Evolutionary conservation across 2,329 filamentous ascomycete genomes (phyloP).

Genomic region (Fonsecaea multimorphosa): DNA sequence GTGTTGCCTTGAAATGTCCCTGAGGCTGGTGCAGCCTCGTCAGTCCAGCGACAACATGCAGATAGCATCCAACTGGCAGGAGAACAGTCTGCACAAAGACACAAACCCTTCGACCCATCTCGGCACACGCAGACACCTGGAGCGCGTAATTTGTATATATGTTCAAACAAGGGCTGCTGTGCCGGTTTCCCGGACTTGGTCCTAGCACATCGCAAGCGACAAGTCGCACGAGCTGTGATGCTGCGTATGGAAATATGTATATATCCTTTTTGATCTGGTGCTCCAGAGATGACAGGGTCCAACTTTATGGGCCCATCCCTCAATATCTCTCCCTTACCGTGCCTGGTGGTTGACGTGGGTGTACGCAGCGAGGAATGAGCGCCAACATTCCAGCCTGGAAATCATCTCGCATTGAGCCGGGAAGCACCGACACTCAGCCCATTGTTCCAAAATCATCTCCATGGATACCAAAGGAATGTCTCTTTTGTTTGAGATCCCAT

Average conservation of each 20-base stretch:
- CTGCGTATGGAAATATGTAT: background rate
- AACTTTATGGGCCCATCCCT: background rate
- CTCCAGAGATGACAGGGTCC: background rate
- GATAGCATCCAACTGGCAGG: background rate
- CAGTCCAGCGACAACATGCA: background rate
- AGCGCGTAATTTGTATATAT: background rate
- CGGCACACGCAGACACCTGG: background rate
- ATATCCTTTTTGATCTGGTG: no score
- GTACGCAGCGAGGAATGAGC: background rate
- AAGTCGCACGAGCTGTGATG: background rate
- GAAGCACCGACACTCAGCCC: constrained; percentile 10
- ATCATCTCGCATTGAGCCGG: background rate
- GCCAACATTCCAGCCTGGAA: constrained; percentile 20
- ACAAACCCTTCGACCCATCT: background rate
- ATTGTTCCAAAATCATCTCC: constrained; percentile 32
- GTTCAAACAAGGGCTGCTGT: background rate
- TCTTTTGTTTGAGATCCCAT: constrained; percentile 30
- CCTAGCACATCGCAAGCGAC: background rate
- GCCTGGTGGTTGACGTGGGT: background rate
- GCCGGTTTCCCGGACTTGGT: background rate
- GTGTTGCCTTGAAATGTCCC: background rate
- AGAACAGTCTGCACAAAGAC: background rate
- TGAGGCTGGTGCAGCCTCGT: background rate
- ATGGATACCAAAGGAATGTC: constrained; percentile 31
- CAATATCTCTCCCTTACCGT: background rate